A percentile compares a stretch with the other conserved stretches of the same genome.
These are phyloP conservation scores for Potentilla sterilis DNA, from an alignment of 306 rosid genomes.

Conservation along the genomic window DNA sequence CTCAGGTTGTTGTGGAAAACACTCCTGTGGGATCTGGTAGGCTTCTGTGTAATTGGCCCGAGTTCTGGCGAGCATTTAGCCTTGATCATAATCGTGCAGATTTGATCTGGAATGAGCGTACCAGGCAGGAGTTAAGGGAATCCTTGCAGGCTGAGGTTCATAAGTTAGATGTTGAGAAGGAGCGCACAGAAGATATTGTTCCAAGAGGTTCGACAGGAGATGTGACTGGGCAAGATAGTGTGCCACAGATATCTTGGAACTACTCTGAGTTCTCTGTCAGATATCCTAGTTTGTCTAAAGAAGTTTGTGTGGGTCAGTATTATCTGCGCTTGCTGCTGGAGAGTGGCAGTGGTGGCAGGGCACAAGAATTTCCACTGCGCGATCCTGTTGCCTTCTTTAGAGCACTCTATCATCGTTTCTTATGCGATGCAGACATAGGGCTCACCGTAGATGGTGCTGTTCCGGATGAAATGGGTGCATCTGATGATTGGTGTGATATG, in stretches of 20 bases:
- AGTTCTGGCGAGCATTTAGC: conserved; percentile 97
- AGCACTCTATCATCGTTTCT: conserved; percentile 92
- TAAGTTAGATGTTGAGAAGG: conserved; percentile 95
- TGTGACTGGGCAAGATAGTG: conserved; percentile 59
- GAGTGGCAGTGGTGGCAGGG: conserved; percentile 92
- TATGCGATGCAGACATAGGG: conserved; percentile 97
- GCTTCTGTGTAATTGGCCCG: conserved; percentile 94
- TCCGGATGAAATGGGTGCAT: conserved; percentile 97
- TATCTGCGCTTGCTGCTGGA: conserved; percentile 94
- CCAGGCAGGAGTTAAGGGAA: conserved; percentile 96
- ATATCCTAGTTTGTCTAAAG: conserved; percentile 95
- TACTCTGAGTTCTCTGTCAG: conserved; percentile 86
- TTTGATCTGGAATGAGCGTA: conserved; percentile 99
- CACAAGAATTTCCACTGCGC: conserved; percentile 93
- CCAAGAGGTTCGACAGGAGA: conserved; percentile 67
- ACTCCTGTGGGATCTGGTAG: conserved; percentile 98
- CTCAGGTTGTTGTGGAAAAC: conserved; percentile 97
- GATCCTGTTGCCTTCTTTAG: conserved; percentile 93
- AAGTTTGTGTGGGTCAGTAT: conserved; percentile 99
- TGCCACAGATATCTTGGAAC: conserved; percentile 95
- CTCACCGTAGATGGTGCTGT: conserved; percentile 96
- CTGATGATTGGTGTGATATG: conserved; percentile 99
- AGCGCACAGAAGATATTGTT: conserved; percentile 97
- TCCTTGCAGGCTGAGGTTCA: conserved; percentile 96
- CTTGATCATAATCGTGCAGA: conserved; percentile 99